Conservation (phyloP, 306 rosid species). For the Corylus avellana region DNA sequence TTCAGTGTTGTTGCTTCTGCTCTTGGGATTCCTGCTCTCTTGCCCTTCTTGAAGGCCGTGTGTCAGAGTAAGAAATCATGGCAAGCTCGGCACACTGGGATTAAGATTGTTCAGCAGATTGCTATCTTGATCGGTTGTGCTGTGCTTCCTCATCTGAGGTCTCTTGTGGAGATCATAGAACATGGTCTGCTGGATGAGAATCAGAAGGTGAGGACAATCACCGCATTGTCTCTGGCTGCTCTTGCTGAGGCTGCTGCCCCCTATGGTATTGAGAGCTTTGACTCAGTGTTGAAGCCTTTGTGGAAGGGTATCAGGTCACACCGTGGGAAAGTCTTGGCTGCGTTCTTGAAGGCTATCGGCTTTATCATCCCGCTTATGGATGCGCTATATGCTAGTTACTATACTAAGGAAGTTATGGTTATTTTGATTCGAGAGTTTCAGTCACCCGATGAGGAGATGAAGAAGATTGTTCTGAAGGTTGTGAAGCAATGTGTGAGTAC, state of each 20-base stretch:
- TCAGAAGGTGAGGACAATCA: slow-evolving; percentile 93
- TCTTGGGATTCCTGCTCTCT: slow-evolving; percentile 87
- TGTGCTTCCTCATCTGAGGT: slow-evolving; percentile 84
- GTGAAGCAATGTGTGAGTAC: slow-evolving; percentile 97
- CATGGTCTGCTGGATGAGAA: slow-evolving; percentile 92
- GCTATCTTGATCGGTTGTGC: slow-evolving; percentile 97
- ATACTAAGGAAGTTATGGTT: slow-evolving; percentile 93
- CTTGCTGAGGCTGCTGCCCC: slow-evolving; percentile 99
- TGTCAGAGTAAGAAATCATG: slow-evolving; percentile 99
- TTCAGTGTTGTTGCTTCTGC: slow-evolving; percentile 98
- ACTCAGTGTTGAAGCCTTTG: slow-evolving; percentile 85
- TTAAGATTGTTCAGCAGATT: slow-evolving; percentile 97
- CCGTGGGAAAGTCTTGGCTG: slow-evolving; percentile 95
- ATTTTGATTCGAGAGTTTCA: slow-evolving; percentile 89
- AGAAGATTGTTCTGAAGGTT: slow-evolving; percentile 92
- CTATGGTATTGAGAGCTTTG: slow-evolving; percentile 95
- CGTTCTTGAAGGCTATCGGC: slow-evolving; percentile 91
- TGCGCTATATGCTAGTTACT: slow-evolving; percentile 88
- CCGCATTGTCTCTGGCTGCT: slow-evolving; percentile 92
- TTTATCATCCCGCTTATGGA: slow-evolving; percentile 95
- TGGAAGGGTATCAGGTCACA: slow-evolving; percentile 98
- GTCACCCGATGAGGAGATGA: slow-evolving; percentile 99
- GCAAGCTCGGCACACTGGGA: slow-evolving; percentile 97
- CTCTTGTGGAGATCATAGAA: slow-evolving; percentile 89
- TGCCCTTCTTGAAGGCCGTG: slow-evolving; percentile 92